Base-by-base conservation (phyloP, 2,329 filamentous ascomycete species). In the Drechmeria coniospora region DNA sequence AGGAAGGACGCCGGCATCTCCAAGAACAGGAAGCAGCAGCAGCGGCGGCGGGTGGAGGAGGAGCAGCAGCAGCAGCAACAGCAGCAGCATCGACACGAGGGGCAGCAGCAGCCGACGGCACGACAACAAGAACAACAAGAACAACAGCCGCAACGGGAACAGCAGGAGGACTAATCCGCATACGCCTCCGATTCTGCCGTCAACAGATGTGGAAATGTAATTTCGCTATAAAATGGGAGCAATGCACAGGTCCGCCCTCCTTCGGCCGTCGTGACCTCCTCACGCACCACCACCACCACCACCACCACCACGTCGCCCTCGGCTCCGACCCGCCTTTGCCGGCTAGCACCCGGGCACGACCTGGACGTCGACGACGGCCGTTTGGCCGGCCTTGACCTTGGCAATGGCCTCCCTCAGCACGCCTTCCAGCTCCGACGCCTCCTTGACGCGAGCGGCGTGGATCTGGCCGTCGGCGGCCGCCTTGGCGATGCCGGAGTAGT, bases 401-500 rank as follows among this genome's bases (percentile, higher is more conserved):
- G 53, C 55, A 31, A 72, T 63, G 1, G 65, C 66, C 38, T 63
- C 48, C 40, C 52, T 51, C 28, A 71, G 43, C 20, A 63, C 57
- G 2, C 36, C 42, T 25, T 65, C 59, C 6, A 72, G 49, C 11
- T 63, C 56, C 2, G 49, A 49, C 2, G 55, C 51, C 29, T 59
- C 53, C 24, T 61, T 58, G 1, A 68, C 63, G 29, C 47, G 50
- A 0, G 59, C 62, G 0, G 66, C 54, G 31, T 61, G 61, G 6
- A 71, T 46, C 13, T 68, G 56, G 6, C 68, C 68, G 2, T 61
- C 64, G 0, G 64, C 62, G 0, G 69, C 67, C 1, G 68, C 69
- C 50, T 69, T 68, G 13, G 68, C 70, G 27, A 74, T 71, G 21
- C 66, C 68, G 1, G 65, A 47, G 39, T 69, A 74, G 43, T 74